Evolutionary conservation across 345 rosid species (phyloP).

Genomic region (Brassica nigra): DNA sequence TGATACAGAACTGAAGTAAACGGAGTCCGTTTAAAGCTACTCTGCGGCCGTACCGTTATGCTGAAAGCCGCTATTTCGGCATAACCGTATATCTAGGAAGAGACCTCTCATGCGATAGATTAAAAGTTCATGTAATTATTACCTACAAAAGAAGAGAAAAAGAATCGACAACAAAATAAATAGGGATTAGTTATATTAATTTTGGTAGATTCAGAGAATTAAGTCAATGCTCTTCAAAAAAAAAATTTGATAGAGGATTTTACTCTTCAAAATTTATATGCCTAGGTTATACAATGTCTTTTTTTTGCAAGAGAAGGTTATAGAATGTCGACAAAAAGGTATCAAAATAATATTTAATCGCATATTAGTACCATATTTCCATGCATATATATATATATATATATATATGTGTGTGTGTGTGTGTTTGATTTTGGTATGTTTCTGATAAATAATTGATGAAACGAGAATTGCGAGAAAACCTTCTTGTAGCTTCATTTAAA

Average conservation of each 20-base stretch:
- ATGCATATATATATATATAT: not conserved
- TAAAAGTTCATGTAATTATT: constrained; percentile 18
- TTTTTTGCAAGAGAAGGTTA: too few relatives aligned
- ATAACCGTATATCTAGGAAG: constrained; percentile 16
- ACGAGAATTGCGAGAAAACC: not conserved
- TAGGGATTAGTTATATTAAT: not conserved
- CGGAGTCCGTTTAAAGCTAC: constrained; percentile 33
- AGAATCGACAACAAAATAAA: not conserved
- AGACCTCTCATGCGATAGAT: constrained; percentile 39
- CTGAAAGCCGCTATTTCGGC: constrained; percentile 37
- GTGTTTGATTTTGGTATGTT: not conserved
- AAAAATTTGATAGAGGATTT: too few relatives aligned
- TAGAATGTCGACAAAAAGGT: not conserved
- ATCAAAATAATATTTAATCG: not conserved
- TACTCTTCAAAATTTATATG: too few relatives aligned
- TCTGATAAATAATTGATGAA: not conserved
- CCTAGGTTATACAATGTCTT: too few relatives aligned
- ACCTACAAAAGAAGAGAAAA: not conserved
- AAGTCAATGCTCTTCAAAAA: not conserved
- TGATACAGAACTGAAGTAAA: not conserved
- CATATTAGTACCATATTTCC: not conserved
- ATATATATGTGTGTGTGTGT: not conserved
- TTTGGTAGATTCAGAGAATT: not conserved
- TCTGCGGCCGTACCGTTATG: constrained; percentile 23
- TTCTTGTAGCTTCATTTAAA: too few relatives aligned